Evolutionary conservation across 768 basidiomycete genomes (phyloP), one percentile per base, ranked within the genome.

Genomic region (Stropharia rugosoannulata): DNA sequence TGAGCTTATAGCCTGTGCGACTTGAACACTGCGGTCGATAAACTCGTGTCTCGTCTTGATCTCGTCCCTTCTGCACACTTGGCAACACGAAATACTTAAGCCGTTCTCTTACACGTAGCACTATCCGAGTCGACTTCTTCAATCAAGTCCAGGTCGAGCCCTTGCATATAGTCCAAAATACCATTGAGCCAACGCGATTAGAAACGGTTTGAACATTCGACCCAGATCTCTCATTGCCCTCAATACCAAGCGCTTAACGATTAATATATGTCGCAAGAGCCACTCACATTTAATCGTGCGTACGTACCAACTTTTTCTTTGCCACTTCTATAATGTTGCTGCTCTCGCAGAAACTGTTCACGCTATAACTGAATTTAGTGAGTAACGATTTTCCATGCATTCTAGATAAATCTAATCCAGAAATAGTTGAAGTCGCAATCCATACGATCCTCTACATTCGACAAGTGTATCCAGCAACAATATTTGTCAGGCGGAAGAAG

Each of bases 391-490:
- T 15, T 45, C 37, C 15, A 16, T 5, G 10, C 36, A 42, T 27
- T 8, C 16, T 49, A 10, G 36, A 41, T 39, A 48, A 52, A 35
- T 22, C 40, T 59, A 38, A 32, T 43, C 44, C 13, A 36, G 64
- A 10, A 22, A 16, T 12, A 98, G 96, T 98, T 62, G 96, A 98
- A 67, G 90, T 95, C 29, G 91, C 92, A 9, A 87, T 97, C 57
- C 95, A 98, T 66, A 87, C 87, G 3, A 93, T 98, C 58, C 81
- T 98, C 5, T 97, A 92, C 65, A 84, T 94, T 27, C 87, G 96
- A 16, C 88, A 90, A 61, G 79, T 98, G 48, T 98, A 98, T 64
- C 96, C 95, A 0, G 77, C 87, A 41, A 90, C 91, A 53, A 78
- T 97, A 16, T 98, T 98, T 67, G 79, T 89, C 38, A 81, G 93